Evolutionary conservation across 805 yeast species (phyloP), one percentile per base, ranked within the genome.

Genomic region (Cyberlindnera xylosilytica): DNA sequence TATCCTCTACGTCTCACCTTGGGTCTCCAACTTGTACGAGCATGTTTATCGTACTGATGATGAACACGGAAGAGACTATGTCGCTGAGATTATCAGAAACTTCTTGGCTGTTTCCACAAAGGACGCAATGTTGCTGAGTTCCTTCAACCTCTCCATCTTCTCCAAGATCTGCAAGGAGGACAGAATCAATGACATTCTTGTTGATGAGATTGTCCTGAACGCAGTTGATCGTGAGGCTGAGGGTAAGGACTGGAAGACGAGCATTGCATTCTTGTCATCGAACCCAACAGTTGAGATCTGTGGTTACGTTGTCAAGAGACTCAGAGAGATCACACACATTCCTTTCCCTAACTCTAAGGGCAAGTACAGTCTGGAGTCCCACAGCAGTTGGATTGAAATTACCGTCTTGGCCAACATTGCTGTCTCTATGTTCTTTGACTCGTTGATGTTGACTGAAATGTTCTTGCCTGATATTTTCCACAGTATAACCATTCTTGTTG

Each of bases 221-320:
- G 83, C 89, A 1, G 73, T 86, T 50, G 93, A 85, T 50, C 78
- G 82, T 54, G 84, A 83, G 50, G 81, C 87, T n/a, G 87, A 83
- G 51, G 84, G 82, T 4, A 74, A 77, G 29, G 80, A 74, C 36
- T 85, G 87, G 87, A 71, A 73, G 16, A 76, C 73, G 36, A 73
- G 81, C 6, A 72, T 83, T 2, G 72, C 83, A 1, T 70, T 83
- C n/a, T 66, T 87, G 49, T 73, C 83, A 1, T 61, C 78, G 12
- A 67, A 77, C 18, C 89, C 95, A 3, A 80, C 91, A 1, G 68
- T 81, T n/a, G 87, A 81, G 49, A 69, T 86, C 2, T 81, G 88
- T 53, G 82, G 87, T 7, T 72, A 76, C 38, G 74, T 87, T 2
- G 68, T 87, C 29, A 60, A 70, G 24, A 69, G 84, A 47, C 60